These are phyloP conservation scores for Stevia rebaudiana DNA, from an alignment of 140 eudicot genomes.

Conservation along the genomic window DNA sequence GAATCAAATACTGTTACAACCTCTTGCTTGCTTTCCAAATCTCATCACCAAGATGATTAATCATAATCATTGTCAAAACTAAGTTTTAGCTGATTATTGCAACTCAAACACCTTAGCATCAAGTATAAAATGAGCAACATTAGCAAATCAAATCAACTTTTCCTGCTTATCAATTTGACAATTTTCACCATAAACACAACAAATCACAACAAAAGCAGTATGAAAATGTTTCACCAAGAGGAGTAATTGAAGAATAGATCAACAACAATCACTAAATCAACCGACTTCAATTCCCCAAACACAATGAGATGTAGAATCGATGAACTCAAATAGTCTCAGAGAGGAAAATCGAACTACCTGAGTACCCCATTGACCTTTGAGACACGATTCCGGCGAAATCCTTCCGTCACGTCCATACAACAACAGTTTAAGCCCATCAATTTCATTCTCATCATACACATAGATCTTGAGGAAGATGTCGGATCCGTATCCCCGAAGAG, in stretches of 20 bases:
- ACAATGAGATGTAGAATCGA: constrained; percentile 2
- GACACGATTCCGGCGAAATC: constrained; percentile 51
- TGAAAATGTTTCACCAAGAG: no score
- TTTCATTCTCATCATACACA: constrained; percentile 75
- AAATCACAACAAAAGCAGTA: neutral
- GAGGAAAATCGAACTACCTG: constrained; percentile 37
- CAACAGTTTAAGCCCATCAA: constrained; percentile 58
- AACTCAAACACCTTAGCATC: neutral
- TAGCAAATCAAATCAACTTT: neutral
- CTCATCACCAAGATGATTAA: neutral
- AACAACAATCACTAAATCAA: neutral
- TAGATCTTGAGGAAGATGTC: constrained; percentile 62
- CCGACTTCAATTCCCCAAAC: neutral
- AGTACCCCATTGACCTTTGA: constrained; percentile 89
- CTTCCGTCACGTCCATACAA: constrained; percentile 64
- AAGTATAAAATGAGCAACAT: neutral
- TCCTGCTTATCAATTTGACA: neutral
- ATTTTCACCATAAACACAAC: neutral
- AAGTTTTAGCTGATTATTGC: neutral
- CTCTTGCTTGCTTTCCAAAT: neutral
- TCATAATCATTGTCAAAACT: neutral
- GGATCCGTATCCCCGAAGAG: constrained; percentile 42
- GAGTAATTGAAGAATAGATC: no score
- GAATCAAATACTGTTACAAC: neutral
- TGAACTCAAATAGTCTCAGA: neutral